phyloP scores from a whole-genome alignment of 2,329 filamentous ascomycete species.

The Sclerotinia glacialis region DNA sequence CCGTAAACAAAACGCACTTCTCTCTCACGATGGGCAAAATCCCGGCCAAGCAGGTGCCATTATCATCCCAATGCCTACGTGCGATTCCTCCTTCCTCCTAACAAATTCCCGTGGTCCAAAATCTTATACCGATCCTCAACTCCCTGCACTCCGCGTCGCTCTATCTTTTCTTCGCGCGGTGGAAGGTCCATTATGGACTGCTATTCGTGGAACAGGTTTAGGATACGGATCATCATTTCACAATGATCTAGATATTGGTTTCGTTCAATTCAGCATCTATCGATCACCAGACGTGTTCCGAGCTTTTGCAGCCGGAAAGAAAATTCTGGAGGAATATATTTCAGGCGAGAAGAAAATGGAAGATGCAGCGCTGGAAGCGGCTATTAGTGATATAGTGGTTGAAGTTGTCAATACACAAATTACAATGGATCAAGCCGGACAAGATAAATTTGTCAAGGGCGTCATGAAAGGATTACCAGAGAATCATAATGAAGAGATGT shows the following conservation, averaged over 20 bases:
- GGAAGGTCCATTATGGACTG: slow-evolving; percentile 91
- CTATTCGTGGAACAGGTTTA: slow-evolving; percentile 86
- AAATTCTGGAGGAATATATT: slow-evolving; percentile 71
- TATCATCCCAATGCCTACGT: slow-evolving; percentile 84
- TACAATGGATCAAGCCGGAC: slow-evolving; percentile 78
- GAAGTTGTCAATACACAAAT: slow-evolving; percentile 83
- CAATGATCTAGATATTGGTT: slow-evolving; percentile 73
- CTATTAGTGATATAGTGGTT: slow-evolving; percentile 85
- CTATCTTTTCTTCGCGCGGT: slow-evolving; percentile 88
- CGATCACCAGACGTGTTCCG: slow-evolving; percentile 86
- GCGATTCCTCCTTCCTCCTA: slow-evolving; percentile 87
- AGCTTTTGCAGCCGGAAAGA: slow-evolving; percentile 74
- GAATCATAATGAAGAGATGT: slow-evolving; percentile 73
- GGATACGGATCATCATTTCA: slow-evolving; percentile 85
- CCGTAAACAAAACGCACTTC: slow-evolving; percentile 64
- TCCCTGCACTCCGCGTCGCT: slow-evolving; percentile 84
- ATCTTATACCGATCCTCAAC: slow-evolving; percentile 70
- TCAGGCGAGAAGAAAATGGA: slow-evolving; percentile 72
- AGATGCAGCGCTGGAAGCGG: slow-evolving; percentile 68
- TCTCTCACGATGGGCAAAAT: slow-evolving; percentile 70
- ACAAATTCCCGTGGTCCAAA: slow-evolving; percentile 71
- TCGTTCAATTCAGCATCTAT: slow-evolving; percentile 82
- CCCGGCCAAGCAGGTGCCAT: slow-evolving; percentile 73
- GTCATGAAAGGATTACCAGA: slow-evolving; percentile 73
- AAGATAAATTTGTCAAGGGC: slow-evolving; percentile 77